These are phyloP conservation scores for Lathyrus sativus DNA, from an alignment of 306 rosid species.

Conservation along the genomic window DNA sequence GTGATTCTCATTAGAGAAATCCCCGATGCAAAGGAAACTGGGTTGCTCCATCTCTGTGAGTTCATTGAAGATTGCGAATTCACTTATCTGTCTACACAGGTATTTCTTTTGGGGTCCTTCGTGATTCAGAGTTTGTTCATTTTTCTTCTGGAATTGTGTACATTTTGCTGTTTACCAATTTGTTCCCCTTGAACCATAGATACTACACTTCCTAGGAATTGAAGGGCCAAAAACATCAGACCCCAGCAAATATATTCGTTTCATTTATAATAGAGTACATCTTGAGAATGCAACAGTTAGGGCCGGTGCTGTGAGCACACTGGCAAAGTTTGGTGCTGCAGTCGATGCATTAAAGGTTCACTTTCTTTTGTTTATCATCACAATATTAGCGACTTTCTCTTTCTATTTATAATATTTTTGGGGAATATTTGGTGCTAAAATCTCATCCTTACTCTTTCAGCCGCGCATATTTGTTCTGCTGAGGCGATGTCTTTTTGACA, in stretches of 20 bases:
- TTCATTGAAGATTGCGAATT: conserved; percentile 98
- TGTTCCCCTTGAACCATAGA: conserved; percentile 50
- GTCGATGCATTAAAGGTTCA: conserved; percentile 83
- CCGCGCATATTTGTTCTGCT: conserved; percentile 84
- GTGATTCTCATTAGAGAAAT: conserved; percentile 94
- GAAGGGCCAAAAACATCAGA: conserved; percentile 99
- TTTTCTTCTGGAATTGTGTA: conserved; percentile 23
- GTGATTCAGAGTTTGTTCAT: conserved; percentile 28
- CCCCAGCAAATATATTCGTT: conserved; percentile 92
- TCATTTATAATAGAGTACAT: conserved; percentile 93
- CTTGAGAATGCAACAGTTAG: conserved; percentile 98
- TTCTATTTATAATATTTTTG: neutral
- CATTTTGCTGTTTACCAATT: conserved; percentile 25
- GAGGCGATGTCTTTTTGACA: conserved; percentile 88
- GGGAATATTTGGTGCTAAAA: conserved; percentile 38
- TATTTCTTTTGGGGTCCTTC: conserved; percentile 40
- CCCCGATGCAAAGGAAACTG: conserved; percentile 93
- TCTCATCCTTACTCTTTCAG: conserved; percentile 52
- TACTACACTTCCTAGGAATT: conserved; percentile 94
- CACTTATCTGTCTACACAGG: conserved; percentile 99
- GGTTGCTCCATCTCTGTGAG: conserved; percentile 98
- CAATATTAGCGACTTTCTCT: conserved; percentile 8
- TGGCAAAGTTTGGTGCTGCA: conserved; percentile 94
- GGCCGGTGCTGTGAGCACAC: conserved; percentile 97
- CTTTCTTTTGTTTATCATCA: conserved; percentile 17